These are phyloP conservation scores for Lasiodiplodia sp. DNA, from an alignment of 2,329 filamentous ascomycete genomes.

Conservation along the genomic window DNA sequence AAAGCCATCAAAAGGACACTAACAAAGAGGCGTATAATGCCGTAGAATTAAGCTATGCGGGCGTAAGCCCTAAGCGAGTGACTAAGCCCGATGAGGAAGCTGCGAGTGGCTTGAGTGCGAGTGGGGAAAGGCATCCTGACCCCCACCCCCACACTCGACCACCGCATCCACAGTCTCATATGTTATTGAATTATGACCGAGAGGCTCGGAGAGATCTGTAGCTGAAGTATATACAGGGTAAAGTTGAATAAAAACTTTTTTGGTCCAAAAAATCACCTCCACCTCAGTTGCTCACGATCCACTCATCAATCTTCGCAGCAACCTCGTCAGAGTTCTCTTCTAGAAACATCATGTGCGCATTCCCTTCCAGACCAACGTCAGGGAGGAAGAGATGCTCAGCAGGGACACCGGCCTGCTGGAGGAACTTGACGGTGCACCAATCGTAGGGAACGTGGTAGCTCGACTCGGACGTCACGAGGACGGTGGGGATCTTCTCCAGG, in stretches of 20 bases:
- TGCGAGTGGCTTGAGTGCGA: too few relatives aligned
- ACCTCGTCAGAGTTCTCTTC: conserved; percentile 22
- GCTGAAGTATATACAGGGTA: not conserved
- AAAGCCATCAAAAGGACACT: too few relatives aligned
- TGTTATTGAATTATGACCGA: too few relatives aligned
- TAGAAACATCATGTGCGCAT: conserved; percentile 14
- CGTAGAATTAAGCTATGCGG: not conserved
- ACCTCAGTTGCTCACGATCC: conserved; percentile 16
- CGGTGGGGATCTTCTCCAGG: conserved; percentile 12
- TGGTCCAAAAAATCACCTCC: not conserved
- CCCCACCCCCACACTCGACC: too few relatives aligned
- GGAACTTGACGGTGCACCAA: conserved; percentile 27
- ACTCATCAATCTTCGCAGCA: not conserved
- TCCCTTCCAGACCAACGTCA: conserved; percentile 1
- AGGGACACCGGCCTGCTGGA: conserved; percentile 19
- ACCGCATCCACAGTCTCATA: too few relatives aligned
- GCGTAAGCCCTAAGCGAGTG: not conserved
- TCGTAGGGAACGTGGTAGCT: conserved; percentile 29
- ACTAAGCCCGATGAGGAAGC: not conserved
- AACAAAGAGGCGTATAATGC: too few relatives aligned
- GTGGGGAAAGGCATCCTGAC: too few relatives aligned
- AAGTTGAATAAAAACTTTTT: not conserved
- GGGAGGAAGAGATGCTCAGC: conserved; percentile 2
- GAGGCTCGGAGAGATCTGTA: too few relatives aligned
- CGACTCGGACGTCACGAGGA: conserved; percentile 16